Base-by-base conservation (phyloP, 2,329 filamentous ascomycete species). In the Colletotrichum sp. region DNA sequence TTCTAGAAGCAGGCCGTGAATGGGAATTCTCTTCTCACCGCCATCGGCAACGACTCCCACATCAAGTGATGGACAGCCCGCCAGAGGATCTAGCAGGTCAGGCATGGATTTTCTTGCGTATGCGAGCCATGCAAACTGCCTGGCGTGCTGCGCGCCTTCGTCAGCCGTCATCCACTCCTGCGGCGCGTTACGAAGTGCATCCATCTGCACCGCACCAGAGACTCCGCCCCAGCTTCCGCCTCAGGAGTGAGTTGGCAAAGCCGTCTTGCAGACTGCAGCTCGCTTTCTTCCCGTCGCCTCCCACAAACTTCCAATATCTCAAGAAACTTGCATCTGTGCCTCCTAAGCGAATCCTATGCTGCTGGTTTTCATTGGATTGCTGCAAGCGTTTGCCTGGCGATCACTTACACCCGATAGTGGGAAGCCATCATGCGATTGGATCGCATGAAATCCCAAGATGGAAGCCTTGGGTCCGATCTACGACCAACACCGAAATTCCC, bases 141-240 rank as follows among this genome's bases (percentile, higher is more conserved):
- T 71, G 55, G 72, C 49, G 25, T 39, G 25, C 69, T 30, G 52
- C 44, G 44, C 44, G n/a, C 19, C 69, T 72, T 57, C 62, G 73
- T 72, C 73, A 76, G 73, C 64, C 29, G 34, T 49, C 73, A 29
- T 68, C 55, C 73, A 64, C 27, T 64, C 30, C 73, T 72, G 69
- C 55, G 57, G 62, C 63, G 25, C 29, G 36, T 72, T 75, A 62
- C 62, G 62, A 75, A 71, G 39, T 52, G 49, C 69, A 44, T 52
- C 69, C n/a, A 27, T 55, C 62, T 75, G 69, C 69, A 66, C 6
- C 25, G 63, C 69, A 62, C 8, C 25, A 39, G 29, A 69, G 59
- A 27, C 69, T 72, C 57, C 73, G 69, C 72, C 72, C 49, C 69
- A 39, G 68, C 52, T 67, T 72, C 27, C 52, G 63, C 63, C 55